Evolutionary conservation across 1,139 yeast genomes (phyloP).

Genomic region (Sugiyamaella paludigena): DNA sequence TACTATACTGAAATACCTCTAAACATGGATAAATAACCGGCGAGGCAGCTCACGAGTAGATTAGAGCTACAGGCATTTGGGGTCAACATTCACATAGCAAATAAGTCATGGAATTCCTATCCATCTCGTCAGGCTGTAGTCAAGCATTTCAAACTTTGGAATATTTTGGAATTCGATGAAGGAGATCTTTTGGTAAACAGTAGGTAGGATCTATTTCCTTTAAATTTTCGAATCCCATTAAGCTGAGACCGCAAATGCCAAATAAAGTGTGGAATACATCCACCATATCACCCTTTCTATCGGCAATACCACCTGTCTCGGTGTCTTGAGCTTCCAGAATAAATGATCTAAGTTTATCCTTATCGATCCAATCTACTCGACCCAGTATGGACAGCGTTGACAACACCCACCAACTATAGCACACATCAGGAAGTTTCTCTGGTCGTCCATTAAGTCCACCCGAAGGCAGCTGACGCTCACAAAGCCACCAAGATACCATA

Average conservation of each 20-base stretch:
- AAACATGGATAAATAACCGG: too few relatives aligned
- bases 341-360: constrained; percentile 55
- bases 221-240: constrained; percentile 60
- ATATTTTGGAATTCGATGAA: constrained; percentile 17
- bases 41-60: too few relatives aligned
- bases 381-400: constrained; percentile 71
- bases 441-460: constrained; percentile 98
- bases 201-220: constrained; percentile 75
- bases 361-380: constrained; percentile 72
- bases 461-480: constrained; percentile 82
- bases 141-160: too few relatives aligned
- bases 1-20: too few relatives aligned
- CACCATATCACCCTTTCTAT: constrained; percentile 83
- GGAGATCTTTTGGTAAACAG: constrained; percentile 66
- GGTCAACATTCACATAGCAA: too few relatives aligned
- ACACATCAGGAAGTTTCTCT: constrained; percentile 91
- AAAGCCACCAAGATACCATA: constrained; percentile 69
- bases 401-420: constrained; percentile 98
- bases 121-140: too few relatives aligned
- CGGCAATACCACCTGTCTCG: constrained; percentile 84
- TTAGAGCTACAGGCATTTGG: too few relatives aligned
- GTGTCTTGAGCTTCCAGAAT: constrained; percentile 77
- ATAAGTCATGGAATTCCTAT: too few relatives aligned
- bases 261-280: constrained; percentile 93
- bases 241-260: constrained; percentile 81